Conservation (phyloP, 805 yeast species). For the Hanseniaspora clermontiae region DNA sequence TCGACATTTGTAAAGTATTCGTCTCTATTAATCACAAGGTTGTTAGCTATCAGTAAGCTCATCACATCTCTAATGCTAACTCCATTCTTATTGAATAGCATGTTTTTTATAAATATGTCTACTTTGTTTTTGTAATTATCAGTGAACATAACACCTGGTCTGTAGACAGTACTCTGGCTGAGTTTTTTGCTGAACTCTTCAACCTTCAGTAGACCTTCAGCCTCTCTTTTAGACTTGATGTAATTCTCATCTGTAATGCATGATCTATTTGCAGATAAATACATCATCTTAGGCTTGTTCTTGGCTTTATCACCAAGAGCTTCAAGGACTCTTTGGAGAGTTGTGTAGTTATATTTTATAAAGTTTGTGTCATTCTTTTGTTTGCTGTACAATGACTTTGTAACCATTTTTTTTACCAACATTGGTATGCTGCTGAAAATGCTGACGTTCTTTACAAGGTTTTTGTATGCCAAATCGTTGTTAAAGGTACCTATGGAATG, state of each 20-base stretch:
- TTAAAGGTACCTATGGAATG: conserved; percentile 71
- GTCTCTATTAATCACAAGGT: neutral
- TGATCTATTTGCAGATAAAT: conserved; percentile 7
- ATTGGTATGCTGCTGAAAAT: conserved; percentile 8
- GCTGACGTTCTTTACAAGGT: conserved; percentile 28
- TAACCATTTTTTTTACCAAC: conserved; percentile 11
- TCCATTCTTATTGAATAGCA: neutral
- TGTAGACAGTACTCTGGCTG: neutral
- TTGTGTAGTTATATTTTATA: conserved; percentile 53
- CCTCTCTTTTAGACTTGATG: conserved; percentile 4
- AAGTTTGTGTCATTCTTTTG: conserved; percentile 34
- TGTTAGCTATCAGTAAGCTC: conserved; percentile 3
- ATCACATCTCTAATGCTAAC: conserved; percentile 7
- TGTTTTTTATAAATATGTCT: neutral
- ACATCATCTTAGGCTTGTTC: neutral
- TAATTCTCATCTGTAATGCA: neutral
- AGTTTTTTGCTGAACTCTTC: neutral
- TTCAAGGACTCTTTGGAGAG: conserved; percentile 54
- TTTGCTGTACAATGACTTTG: neutral
- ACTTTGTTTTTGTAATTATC: neutral
- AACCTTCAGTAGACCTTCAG: neutral
- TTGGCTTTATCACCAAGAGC: conserved; percentile 21
- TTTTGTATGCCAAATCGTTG: conserved; percentile 59
- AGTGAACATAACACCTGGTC: conserved; percentile 8
- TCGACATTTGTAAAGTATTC: conserved; percentile 6